Evolutionary conservation across 1,139 yeast genomes (phyloP).

Genomic region (Wickerhamomyces sp.): DNA sequence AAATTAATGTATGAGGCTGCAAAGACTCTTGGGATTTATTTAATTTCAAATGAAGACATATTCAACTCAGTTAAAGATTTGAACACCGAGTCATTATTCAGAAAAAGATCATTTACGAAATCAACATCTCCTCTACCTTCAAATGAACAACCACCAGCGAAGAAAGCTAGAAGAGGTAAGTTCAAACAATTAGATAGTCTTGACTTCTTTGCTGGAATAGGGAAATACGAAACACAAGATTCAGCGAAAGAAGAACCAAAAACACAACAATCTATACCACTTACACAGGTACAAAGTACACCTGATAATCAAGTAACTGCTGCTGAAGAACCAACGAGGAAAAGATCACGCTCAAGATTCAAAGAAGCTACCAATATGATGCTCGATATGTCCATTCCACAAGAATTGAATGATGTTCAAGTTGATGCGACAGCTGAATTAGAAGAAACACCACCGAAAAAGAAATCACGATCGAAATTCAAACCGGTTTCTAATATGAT

Average conservation of each 20-base stretch:
- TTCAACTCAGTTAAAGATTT: conserved; percentile 12
- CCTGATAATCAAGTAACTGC: too few relatives aligned
- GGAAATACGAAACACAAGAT: conserved; percentile 10
- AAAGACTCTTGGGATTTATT: conserved; percentile 8
- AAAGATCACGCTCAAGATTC: conserved; percentile 12
- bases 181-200: conserved; percentile 29
- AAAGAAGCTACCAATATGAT: conserved; percentile 7
- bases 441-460: conserved; percentile 6
- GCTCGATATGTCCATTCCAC: not conserved
- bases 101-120: conserved; percentile 8
- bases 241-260: not conserved
- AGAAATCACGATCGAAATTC: conserved; percentile 11
- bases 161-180: conserved; percentile 9
- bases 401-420: not conserved
- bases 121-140: conserved; percentile 1
- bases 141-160: conserved; percentile 6
- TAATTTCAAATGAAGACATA: conserved; percentile 15
- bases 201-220: conserved; percentile 33
- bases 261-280: not conserved
- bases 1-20: conserved; percentile 11
- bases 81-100: conserved; percentile 4
- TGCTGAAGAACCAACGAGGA: conserved; percentile 7
- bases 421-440: not conserved
- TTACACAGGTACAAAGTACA: not conserved
- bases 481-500: conserved; percentile 7